These are phyloP conservation scores for Exophiala calicioides DNA, from an alignment of 2,329 filamentous ascomycete species.

Conservation along the genomic window DNA sequence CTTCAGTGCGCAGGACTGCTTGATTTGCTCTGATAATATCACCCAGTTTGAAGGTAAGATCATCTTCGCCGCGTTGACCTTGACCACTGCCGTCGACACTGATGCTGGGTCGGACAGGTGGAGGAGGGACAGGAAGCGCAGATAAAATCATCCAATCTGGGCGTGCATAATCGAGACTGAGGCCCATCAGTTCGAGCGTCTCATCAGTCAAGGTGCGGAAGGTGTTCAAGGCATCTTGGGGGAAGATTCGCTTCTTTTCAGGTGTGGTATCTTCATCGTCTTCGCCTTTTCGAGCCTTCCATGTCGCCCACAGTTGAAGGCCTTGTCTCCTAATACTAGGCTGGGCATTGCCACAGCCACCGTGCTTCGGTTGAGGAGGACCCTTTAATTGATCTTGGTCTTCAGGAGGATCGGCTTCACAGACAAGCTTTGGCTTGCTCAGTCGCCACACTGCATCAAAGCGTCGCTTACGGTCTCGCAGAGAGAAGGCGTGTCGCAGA, in stretches of 20 bases:
- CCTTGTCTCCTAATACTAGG: conserved; percentile 86
- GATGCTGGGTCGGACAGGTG: conserved; percentile 93
- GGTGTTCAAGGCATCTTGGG: conserved; percentile 80
- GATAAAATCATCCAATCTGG: conserved; percentile 99
- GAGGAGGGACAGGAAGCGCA: conserved; percentile 90
- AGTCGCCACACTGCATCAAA: conserved; percentile 91
- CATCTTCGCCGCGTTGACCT: conserved; percentile 93
- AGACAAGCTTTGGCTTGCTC: conserved; percentile 84
- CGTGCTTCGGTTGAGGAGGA: conserved; percentile 60
- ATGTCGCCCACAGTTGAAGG: conserved; percentile 75
- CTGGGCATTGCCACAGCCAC: conserved; percentile 89
- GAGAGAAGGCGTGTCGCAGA: conserved; percentile 76
- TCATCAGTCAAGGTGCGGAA: conserved; percentile 80
- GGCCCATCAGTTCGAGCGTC: conserved; percentile 81
- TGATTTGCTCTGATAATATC: conserved; percentile 98
- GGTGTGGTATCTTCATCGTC: conserved; percentile 71
- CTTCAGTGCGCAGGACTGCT: conserved; percentile 86
- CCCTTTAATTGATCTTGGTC: conserved; percentile 69
- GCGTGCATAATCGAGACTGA: conserved; percentile 92
- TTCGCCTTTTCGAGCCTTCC: conserved; percentile 69
- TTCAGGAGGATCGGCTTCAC: conserved; percentile 72
- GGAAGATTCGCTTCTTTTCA: conserved; percentile 79
- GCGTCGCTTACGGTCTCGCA: conserved; percentile 88
- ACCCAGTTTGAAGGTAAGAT: conserved; percentile 98
- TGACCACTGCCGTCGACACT: conserved; percentile 93